Evolutionary conservation across 108 stramenopile species (phyloP).

Genomic region (Fragilaria radians): DNA sequence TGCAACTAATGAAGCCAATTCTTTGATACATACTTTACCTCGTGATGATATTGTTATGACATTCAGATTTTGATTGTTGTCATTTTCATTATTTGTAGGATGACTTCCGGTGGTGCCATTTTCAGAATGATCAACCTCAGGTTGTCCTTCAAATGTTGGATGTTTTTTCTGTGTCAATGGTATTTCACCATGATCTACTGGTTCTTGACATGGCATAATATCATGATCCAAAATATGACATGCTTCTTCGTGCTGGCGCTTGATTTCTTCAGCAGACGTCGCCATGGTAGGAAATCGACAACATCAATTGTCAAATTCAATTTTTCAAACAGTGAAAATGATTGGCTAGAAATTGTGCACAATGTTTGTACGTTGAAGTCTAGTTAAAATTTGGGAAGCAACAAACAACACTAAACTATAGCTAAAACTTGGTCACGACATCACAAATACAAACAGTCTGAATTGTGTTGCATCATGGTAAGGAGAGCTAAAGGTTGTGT

Average conservation of each 20-base stretch:
- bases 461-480: too few relatives aligned
- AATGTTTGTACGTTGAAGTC: too few relatives aligned
- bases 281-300: slow-evolving; percentile 33
- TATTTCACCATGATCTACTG: slow-evolving; percentile 51
- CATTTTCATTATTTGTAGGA: not conserved
- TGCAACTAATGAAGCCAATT: slow-evolving; percentile 46
- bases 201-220: slow-evolving; percentile 35
- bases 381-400: too few relatives aligned
- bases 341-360: too few relatives aligned
- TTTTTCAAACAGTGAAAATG: too few relatives aligned
- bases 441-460: too few relatives aligned
- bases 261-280: slow-evolving; percentile 69
- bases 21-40: slow-evolving; percentile 53
- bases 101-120: not conserved
- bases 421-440: too few relatives aligned
- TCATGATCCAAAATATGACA: slow-evolving; percentile 26
- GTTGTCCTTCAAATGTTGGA: slow-evolving; percentile 22
- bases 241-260: slow-evolving; percentile 62
- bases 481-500: too few relatives aligned
- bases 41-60: slow-evolving; percentile 55
- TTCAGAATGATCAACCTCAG: not conserved
- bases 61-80: slow-evolving; percentile 4
- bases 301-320: too few relatives aligned
- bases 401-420: too few relatives aligned
- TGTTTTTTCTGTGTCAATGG: slow-evolving; percentile 41